phyloP scores from a whole-genome alignment of 305 asterid genomes.

The Solanum hybrid region DNA sequence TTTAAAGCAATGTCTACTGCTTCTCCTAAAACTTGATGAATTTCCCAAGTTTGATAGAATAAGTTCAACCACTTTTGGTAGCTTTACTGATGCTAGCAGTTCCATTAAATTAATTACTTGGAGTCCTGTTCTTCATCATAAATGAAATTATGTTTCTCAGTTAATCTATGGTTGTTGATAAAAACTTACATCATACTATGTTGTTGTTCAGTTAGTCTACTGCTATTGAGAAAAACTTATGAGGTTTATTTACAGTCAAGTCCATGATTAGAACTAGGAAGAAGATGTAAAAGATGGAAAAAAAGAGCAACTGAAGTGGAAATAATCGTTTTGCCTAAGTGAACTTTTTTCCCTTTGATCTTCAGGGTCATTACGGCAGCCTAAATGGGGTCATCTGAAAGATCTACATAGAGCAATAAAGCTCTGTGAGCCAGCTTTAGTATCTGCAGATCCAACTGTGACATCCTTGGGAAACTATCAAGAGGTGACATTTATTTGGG shows the following conservation, averaged over 20 bases:
- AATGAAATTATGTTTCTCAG: not conserved
- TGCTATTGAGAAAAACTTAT: not conserved
- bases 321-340: not conserved
- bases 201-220: not conserved
- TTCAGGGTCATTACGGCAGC: constrained; percentile 73
- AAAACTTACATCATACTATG: not conserved
- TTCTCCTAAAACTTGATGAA: not conserved
- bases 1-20: not conserved
- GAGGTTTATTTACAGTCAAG: not conserved
- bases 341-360: not conserved
- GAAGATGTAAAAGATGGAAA: not conserved
- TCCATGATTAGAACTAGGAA: not conserved
- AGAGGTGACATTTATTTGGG: constrained; percentile 47
- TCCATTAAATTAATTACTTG: not conserved
- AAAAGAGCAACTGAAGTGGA: not conserved
- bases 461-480: constrained; percentile 78
- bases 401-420: constrained; percentile 94
- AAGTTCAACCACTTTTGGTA: not conserved
- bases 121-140: not conserved
- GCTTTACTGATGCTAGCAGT: not conserved
- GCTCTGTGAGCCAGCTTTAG: constrained; percentile 87
- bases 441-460: constrained; percentile 56
- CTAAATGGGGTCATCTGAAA: constrained; percentile 97
- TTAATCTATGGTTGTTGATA: not conserved
- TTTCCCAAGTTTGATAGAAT: not conserved